These are phyloP conservation scores for Cercophora samala DNA, from an alignment of 495 filamentous ascomycete genomes.

Conservation along the genomic window DNA sequence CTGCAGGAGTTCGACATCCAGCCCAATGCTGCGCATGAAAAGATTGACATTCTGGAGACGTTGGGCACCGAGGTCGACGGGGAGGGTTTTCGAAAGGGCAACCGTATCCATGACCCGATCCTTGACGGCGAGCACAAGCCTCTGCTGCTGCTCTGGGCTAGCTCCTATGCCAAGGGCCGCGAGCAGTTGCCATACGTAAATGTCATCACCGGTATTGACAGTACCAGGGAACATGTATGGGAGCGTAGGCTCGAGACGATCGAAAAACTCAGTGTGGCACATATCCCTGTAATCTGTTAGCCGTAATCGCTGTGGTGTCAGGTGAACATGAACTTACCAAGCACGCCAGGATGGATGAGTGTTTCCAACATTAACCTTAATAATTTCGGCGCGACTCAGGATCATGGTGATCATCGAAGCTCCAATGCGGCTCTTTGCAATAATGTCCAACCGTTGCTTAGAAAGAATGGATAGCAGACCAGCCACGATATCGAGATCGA, in stretches of 20 bases:
- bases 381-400: constrained; percentile 85
- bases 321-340: constrained; percentile 55
- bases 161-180: constrained; percentile 91
- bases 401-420: constrained; percentile 91
- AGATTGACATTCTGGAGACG: constrained; percentile 90
- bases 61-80: constrained; percentile 73
- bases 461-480: constrained; percentile 83
- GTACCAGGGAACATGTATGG: constrained; percentile 81
- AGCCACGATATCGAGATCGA: constrained; percentile 82
- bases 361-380: constrained; percentile 65
- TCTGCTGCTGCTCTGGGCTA: constrained; percentile 87
- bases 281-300: constrained; percentile 41
- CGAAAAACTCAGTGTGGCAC: constrained; percentile 83
- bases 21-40: constrained; percentile 96
- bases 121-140: constrained; percentile 92
- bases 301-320: neutral
- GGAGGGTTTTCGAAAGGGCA: constrained; percentile 77
- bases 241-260: constrained; percentile 75
- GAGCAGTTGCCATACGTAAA: constrained; percentile 97
- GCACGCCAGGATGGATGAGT: constrained; percentile 69
- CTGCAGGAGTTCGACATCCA: constrained; percentile 91
- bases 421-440: constrained; percentile 81
- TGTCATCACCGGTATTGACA: constrained; percentile 77
- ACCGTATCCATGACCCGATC: constrained; percentile 98
- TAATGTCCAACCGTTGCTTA: constrained; percentile 70